Percentiles rank a stretch among this genome's conserved stretches.
Evolutionary conservation across 768 basidiomycete species (phyloP).

Genomic region (Termitomyces sp.): DNA sequence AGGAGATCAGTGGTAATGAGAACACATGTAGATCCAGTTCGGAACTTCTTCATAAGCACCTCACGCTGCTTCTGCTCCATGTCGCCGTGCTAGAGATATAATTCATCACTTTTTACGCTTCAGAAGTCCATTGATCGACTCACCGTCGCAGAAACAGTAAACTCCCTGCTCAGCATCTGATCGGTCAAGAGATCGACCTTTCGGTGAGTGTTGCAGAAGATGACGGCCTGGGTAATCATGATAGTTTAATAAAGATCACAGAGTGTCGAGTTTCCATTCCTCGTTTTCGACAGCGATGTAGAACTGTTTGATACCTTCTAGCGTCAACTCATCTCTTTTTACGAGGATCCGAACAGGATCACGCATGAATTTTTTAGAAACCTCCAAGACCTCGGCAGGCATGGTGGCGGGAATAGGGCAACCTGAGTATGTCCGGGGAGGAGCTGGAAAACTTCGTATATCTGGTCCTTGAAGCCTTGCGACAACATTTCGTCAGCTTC

Average conservation of each 20-base stretch:
- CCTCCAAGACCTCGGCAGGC: slow-evolving; percentile 94
- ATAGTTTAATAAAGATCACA: slow-evolving; percentile 99
- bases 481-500: slow-evolving; percentile 99
- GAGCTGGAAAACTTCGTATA: slow-evolving; percentile 98
- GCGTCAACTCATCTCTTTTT: slow-evolving; percentile 96
- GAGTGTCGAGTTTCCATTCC: slow-evolving; percentile 99
- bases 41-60: slow-evolving; percentile 99
- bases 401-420: slow-evolving; percentile 94
- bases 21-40: slow-evolving; percentile 95
- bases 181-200: slow-evolving; percentile 99
- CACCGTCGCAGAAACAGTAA: slow-evolving; percentile 97
- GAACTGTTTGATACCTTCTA: slow-evolving; percentile 99
- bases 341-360: slow-evolving; percentile 95
- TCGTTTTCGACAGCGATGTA: slow-evolving; percentile 99
- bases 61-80: slow-evolving; percentile 99
- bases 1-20: slow-evolving; percentile 98
- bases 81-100: slow-evolving; percentile 78
- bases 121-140: slow-evolving; percentile 19
- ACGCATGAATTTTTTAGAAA: slow-evolving; percentile 99
- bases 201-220: slow-evolving; percentile 98
- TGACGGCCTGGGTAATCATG: slow-evolving; percentile 98
- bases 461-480: slow-evolving; percentile 98
- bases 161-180: slow-evolving; percentile 94
- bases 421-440: slow-evolving; percentile 96
- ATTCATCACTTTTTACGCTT: background rate